These are phyloP conservation scores for Penicillium canescens DNA, from an alignment of 495 filamentous ascomycete genomes.

Conservation along the genomic window DNA sequence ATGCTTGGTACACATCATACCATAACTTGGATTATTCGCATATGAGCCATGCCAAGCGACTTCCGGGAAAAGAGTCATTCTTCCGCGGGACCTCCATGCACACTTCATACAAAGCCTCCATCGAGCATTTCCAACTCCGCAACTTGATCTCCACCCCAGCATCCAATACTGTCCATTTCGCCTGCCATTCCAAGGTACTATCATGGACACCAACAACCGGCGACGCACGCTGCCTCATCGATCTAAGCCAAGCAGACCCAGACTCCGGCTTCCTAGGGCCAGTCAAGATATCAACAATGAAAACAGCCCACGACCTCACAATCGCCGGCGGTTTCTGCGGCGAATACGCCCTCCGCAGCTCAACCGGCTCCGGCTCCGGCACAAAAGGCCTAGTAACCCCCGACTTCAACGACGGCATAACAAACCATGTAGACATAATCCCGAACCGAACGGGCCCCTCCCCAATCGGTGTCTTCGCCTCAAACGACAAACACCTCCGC, in stretches of 20 bases:
- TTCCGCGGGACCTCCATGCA: constrained; percentile 75
- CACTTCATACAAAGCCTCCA: constrained; percentile 58
- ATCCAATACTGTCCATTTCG: constrained; percentile 76
- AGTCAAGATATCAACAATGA: constrained; percentile 69
- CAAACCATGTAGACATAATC: constrained; percentile 80
- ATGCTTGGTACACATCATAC: constrained; percentile 47
- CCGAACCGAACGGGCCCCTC: constrained; percentile 56
- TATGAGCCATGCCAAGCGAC: constrained; percentile 21
- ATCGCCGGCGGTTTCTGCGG: constrained; percentile 81
- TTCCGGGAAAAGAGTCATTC: constrained; percentile 42
- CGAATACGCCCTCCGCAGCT: constrained; percentile 70
- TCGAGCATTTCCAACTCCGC: constrained; percentile 88
- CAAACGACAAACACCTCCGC: constrained; percentile 78
- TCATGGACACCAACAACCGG: constrained; percentile 43
- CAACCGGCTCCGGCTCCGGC: constrained; percentile 61
- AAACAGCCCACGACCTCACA: constrained; percentile 63
- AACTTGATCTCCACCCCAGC: constrained; percentile 76
- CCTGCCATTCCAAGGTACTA: constrained; percentile 57
- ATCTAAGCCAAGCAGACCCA: constrained; percentile 52
- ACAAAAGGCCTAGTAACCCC: constrained; percentile 51
- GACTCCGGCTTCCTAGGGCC: constrained; percentile 39
- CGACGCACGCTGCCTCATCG: constrained; percentile 56
- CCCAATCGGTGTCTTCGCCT: constrained; percentile 75
- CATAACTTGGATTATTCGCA: constrained; percentile 40
- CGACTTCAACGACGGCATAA: constrained; percentile 65